Conservation (phyloP, 305 asterid genomes). For the Solanum aculeatissimum region DNA sequence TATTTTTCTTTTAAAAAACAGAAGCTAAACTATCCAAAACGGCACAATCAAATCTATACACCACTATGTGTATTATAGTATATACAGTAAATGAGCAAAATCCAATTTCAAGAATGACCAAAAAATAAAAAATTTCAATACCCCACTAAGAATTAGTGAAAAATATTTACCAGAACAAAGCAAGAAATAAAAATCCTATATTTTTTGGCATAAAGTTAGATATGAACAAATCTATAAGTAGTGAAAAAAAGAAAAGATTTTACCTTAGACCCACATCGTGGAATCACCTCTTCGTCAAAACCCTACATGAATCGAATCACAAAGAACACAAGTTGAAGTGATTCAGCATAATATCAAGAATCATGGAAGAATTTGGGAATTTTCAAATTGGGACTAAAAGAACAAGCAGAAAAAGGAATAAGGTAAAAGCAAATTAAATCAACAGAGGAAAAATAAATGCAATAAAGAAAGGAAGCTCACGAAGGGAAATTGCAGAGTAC, state of each 20-base stretch:
- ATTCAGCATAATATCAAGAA: background rate
- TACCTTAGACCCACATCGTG: constrained; percentile 87
- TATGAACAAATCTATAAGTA: constrained; percentile 6
- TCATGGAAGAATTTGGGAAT: constrained; percentile 28
- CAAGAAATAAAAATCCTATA: background rate
- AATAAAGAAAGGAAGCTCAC: no score
- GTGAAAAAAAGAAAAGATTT: background rate
- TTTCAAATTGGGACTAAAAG: constrained; percentile 10
- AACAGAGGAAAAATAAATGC: no score
- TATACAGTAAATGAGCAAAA: background rate
- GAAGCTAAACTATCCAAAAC: background rate
- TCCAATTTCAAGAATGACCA: background rate
- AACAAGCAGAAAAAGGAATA: background rate
- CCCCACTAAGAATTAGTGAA: background rate
- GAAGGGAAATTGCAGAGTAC: no score
- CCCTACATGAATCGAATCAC: constrained; percentile 41
- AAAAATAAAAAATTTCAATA: background rate
- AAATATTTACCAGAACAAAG: background rate
- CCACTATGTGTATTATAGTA: background rate
- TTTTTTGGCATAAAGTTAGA: constrained; percentile 24
- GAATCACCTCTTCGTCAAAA: constrained; percentile 23
- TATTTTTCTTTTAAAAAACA: no score
- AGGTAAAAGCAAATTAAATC: no score
- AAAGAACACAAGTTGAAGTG: background rate
- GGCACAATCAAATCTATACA: background rate